Conservation (phyloP, 2,329 filamentous ascomycete species). For the Talaromyces rugulosus region DNA sequence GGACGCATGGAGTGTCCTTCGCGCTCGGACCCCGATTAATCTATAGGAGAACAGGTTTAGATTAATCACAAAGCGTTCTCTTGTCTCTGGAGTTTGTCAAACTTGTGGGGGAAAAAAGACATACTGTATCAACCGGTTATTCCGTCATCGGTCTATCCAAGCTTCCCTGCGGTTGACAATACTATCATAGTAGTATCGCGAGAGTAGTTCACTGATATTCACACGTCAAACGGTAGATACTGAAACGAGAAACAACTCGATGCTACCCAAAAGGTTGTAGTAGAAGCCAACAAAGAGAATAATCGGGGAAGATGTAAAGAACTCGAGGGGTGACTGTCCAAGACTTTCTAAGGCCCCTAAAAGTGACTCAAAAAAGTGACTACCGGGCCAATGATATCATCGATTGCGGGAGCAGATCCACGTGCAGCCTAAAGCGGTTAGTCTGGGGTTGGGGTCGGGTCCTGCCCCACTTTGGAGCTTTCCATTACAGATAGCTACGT, state of each 20-base stretch:
- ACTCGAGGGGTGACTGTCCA: neutral
- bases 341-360: neutral
- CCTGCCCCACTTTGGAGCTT: neutral
- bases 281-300: neutral
- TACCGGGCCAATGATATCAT: neutral
- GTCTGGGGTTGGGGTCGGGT: neutral
- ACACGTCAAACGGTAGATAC: neutral
- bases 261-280: neutral
- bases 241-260: neutral
- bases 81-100: neutral
- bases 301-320: neutral
- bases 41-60: neutral
- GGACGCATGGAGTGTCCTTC: slow-evolving; percentile 26
- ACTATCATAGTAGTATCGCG: neutral
- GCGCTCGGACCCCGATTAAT: neutral
- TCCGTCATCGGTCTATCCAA: neutral
- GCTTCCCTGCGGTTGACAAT: neutral
- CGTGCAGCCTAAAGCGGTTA: neutral
- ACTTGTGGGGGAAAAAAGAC: neutral
- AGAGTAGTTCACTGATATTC: neutral
- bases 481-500: too few species aligned
- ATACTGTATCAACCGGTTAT: neutral
- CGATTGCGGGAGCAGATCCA: neutral
- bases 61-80: neutral
- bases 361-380: neutral